Base-by-base conservation (phyloP, 345 rosid genomes). In the Adansonia digitata region DNA sequence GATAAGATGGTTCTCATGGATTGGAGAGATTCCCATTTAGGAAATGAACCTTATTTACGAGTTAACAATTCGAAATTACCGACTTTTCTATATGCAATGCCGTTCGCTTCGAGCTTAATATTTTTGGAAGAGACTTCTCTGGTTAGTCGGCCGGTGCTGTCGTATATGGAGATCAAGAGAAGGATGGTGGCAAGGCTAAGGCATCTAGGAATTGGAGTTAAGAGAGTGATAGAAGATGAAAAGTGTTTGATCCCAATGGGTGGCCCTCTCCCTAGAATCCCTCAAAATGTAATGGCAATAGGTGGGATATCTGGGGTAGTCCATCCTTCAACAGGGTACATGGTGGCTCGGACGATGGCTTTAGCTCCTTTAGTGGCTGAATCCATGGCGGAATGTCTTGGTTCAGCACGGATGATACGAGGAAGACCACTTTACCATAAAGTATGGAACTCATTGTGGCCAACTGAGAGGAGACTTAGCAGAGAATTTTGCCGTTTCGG, bases 221-320 rank as follows among this genome's bases (percentile, higher is more conserved):
- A 74, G 71, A 75, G 57, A 55, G 87, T 90, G 45, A 62, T 86
- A 40, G 92, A 90, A 73, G 86, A 86, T 2, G 92, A 90, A 78
- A 90, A 90, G 73, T 90, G 94, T 49, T 63, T 90, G 84, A 90
- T 90, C 59, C 94, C 94, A 40, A 90, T 88, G 94, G 94, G 92
- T 18, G 94, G 94, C 7, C 88, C 92, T 61, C 88, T 90, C 46
- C 94, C 92, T 6, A 42, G 6, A 66, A 84, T 86, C 52, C 92
- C 94, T 42, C 94, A 88, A 73, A 83, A 61, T 15, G 85, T 88
- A 75, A 81, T 90, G 92, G 91, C 86, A 17, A 75, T 88, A 20
- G 94, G 94, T 5, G 92, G 94, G 22, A 85, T 43, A 15, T 83
- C 92, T 4, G 92, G 94, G 82, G 17, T 86, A 29, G 92, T 90